Conservation (phyloP, 1,139 yeast species). For the Meyerozyma smithsonii region DNA sequence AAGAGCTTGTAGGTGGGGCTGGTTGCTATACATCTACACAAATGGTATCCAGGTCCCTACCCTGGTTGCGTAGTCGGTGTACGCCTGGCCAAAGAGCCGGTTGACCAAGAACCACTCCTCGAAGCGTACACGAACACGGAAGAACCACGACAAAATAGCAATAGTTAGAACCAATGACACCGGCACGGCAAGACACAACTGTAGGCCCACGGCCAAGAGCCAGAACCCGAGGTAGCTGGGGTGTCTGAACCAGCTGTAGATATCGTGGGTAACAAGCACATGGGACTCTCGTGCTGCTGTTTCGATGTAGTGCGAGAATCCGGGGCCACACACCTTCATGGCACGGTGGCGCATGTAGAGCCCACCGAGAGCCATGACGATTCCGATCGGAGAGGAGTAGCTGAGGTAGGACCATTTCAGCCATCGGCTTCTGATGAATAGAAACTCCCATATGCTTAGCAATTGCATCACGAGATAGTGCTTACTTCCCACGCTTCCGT, state of each 20-base stretch:
- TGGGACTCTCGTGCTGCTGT: constrained; percentile 9
- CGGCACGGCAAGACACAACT: constrained; percentile 24
- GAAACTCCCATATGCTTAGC: constrained; percentile 23
- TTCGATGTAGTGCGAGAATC: constrained; percentile 30
- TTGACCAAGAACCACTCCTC: constrained; percentile 33
- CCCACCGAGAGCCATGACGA: constrained; percentile 17
- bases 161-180: constrained; percentile 16
- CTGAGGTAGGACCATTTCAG: background rate
- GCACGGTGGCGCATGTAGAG: constrained; percentile 24
- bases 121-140: constrained; percentile 27
- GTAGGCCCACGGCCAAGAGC: constrained; percentile 32
- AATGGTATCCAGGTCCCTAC: constrained; percentile 31
- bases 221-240: constrained; percentile 44
- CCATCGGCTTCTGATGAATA: constrained; percentile 7
- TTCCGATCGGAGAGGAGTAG: constrained; percentile 10
- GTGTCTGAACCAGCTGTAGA: constrained; percentile 29
- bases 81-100: constrained; percentile 25
- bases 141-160: constrained; percentile 23
- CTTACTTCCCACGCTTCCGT: constrained; percentile 33
- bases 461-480: constrained; percentile 30
- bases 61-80: constrained; percentile 19
- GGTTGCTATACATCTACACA: constrained; percentile 10
- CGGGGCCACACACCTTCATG: constrained; percentile 32
- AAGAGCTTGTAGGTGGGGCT: constrained; percentile 43
- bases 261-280: constrained; percentile 27